Evolutionary conservation across 768 basidiomycete species (phyloP).

Genomic region (Russula sp.): DNA sequence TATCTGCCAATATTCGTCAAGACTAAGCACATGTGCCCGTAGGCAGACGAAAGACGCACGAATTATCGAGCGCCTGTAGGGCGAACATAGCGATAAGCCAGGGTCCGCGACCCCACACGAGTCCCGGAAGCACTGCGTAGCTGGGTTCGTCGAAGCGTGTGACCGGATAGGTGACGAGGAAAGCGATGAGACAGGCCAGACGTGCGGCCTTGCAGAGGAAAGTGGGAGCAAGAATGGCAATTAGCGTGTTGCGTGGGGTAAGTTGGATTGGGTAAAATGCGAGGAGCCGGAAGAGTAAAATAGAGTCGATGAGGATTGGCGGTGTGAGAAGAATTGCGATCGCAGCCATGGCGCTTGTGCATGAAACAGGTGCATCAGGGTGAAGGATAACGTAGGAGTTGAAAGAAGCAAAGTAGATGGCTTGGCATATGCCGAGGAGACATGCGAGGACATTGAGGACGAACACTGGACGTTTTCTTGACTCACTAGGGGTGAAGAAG

Average conservation of each 20-base stretch:
- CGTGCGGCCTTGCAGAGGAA: constrained; percentile 11
- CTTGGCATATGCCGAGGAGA: constrained; percentile 18
- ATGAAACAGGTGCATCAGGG: background rate
- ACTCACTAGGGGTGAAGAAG: constrained; percentile 15
- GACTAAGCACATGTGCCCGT: background rate
- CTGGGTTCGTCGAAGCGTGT: constrained; percentile 7
- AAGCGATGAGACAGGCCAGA: constrained; percentile 13
- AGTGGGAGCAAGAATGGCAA: constrained; percentile 9
- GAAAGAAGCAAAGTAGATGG: constrained; percentile 6
- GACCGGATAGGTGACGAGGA: constrained; percentile 13
- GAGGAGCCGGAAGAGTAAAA: constrained; percentile 19
- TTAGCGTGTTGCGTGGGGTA: constrained; percentile 9
- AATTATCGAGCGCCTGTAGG: constrained; percentile 18
- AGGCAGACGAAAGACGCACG: constrained; percentile 3
- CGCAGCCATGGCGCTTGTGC: background rate
- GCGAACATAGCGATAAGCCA: constrained; percentile 11
- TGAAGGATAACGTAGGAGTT: constrained; percentile 2
- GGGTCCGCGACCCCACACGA: constrained; percentile 20
- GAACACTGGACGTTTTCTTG: constrained; percentile 18
- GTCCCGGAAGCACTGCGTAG: background rate
- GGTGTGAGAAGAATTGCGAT: constrained; percentile 12
- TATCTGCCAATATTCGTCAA: constrained; percentile 9
- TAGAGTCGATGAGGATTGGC: constrained; percentile 17
- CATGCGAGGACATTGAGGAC: constrained; percentile 20
- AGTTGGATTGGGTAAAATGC: constrained; percentile 20